Evolutionary conservation across 75 land plant genomes (phyloP), one percentile per base, ranked within the genome.

Genomic region (Pinus taeda): DNA sequence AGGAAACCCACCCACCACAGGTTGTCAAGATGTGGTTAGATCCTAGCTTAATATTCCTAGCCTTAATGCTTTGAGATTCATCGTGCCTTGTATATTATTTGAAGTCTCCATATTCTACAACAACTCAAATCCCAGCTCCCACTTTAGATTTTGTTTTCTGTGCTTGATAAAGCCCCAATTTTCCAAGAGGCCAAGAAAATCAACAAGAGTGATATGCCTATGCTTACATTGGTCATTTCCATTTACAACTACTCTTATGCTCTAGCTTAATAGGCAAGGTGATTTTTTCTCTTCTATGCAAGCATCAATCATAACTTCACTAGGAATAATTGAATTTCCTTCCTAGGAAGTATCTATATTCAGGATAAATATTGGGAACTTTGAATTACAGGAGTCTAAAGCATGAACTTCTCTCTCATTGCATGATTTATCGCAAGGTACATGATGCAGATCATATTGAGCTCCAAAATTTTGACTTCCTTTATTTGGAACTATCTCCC

Each of bases 321-420:
- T 60, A 14, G 4, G 77, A 7, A 45, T 55, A 30, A 81, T 60
- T 22, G 30, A 18, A 36, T 59, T 61, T 80, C 24, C 55, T 30
- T 60, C 62, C 65, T n/a, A 59, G 5, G 69, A n/a, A 7, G n/a
- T 37, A 36, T 21, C 74, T 63, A 24, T 61, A 15, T 76, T 18
- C 36, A 67, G n/a, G 37, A n/a, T 7, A 67, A n/a, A 67, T 20
- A 17, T 18, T 17, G 37, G 71, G 37, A 67, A 37, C 11, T 36
- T 57, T 70, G 20, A 26, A 76, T 15, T 76, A 20, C 13, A 22
- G 4, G 17, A 26, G 3, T 67, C 45, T 37, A 18, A 39, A 39
- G 1, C 18, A 6, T 67, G 36, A 39, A 37, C 18, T 67, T 67
- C n/a, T 33, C 17, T 66, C n/a, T 66, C 70, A 26, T 26, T 0